Percentiles rank a stretch among this genome's conserved stretches.
Conservation (phyloP, 2,329 filamentous ascomycete genomes). For the Byssochlamys sp. region DNA sequence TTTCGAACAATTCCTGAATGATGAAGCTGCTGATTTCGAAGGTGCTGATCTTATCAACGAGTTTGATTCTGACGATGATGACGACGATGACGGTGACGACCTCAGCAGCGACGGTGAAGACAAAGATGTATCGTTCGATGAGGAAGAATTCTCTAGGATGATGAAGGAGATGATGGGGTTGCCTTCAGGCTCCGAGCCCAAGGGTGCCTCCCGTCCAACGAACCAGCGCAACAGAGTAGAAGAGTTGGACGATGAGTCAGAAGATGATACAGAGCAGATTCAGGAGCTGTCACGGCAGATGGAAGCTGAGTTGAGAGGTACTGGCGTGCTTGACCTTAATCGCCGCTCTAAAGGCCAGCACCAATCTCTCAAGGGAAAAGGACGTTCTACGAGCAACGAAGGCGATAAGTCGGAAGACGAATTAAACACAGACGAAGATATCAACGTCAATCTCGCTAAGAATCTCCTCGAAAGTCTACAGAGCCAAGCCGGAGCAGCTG, state of each 20-base stretch:
- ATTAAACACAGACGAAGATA: conserved; percentile 49
- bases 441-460: conserved; percentile 78
- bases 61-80: conserved; percentile 42
- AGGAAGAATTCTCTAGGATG: conserved; percentile 72
- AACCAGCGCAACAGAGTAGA: conserved; percentile 28
- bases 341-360: conserved; percentile 10
- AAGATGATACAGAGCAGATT: conserved; percentile 53
- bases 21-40: conserved; percentile 70
- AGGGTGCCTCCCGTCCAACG: conserved; percentile 12
- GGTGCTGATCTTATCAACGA: conserved; percentile 61
- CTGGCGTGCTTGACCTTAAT: conserved; percentile 35
- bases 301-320: conserved; percentile 39
- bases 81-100: conserved; percentile 45
- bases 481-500: conserved; percentile 72
- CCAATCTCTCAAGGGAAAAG: conserved; percentile 21
- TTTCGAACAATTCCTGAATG: conserved; percentile 86
- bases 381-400: conserved; percentile 12
- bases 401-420: conserved; percentile 15
- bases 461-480: conserved; percentile 91
- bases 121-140: conserved; percentile 69
- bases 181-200: conserved; percentile 32
- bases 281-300: conserved; percentile 36
- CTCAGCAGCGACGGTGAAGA: conserved; percentile 58
- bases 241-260: conserved; percentile 40
- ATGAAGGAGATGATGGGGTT: conserved; percentile 88